Conservation (phyloP, 257 asterid species). For the Cinchona pubescens region DNA sequence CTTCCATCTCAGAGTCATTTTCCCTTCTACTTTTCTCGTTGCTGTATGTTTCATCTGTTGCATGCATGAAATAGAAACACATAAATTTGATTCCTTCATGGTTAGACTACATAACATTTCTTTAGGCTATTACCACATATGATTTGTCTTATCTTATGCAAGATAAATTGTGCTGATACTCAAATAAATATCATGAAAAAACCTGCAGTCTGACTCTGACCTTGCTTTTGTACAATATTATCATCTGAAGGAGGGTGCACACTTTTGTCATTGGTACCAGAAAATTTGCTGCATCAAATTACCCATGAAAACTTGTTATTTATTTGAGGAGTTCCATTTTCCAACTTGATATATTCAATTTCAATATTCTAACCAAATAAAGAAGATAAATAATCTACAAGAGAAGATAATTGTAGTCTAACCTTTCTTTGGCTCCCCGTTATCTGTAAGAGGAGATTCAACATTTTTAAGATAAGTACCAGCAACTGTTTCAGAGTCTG, state of each 20-base stretch:
- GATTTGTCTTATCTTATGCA: neutral
- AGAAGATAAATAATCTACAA: no score
- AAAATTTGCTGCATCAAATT: neutral
- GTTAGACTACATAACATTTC: neutral
- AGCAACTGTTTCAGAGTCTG: neutral
- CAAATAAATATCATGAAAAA: neutral
- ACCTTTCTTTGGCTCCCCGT: neutral
- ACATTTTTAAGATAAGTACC: neutral
- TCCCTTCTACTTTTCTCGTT: neutral
- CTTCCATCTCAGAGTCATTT: neutral
- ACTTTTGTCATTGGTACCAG: neutral
- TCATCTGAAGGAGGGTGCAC: neutral
- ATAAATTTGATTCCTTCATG: neutral
- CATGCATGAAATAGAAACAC: neutral
- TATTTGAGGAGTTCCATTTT: neutral
- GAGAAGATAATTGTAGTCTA: neutral
- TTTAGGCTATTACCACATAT: neutral
- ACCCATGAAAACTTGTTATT: conserved; percentile 1
- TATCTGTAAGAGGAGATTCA: neutral
- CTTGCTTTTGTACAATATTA: neutral
- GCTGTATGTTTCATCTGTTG: neutral
- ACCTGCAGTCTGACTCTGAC: neutral
- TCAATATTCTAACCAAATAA: neutral
- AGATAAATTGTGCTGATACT: neutral
- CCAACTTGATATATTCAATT: neutral